Conservation (phyloP, 2,329 filamentous ascomycete genomes). For the Aureobasidium subglaciale region DNA sequence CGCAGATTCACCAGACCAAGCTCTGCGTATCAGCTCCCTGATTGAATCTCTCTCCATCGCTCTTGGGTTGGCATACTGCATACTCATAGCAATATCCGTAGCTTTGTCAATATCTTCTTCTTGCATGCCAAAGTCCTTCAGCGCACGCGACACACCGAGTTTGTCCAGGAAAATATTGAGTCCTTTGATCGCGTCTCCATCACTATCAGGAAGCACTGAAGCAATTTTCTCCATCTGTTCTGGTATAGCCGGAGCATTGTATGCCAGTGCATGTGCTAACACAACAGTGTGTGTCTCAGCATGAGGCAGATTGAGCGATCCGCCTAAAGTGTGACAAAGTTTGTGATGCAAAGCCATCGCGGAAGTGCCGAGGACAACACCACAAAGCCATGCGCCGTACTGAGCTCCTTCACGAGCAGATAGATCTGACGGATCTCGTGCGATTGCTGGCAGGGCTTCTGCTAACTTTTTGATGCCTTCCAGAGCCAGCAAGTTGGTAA, state of each 20-base stretch:
- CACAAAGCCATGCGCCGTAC: slow-evolving; percentile 60
- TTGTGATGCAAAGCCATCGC: slow-evolving; percentile 62
- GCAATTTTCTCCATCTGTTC: slow-evolving; percentile 48
- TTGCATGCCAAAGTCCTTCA: slow-evolving; percentile 52
- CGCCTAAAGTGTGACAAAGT: slow-evolving; percentile 58
- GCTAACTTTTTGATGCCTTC: slow-evolving; percentile 52
- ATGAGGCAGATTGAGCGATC: slow-evolving; percentile 57
- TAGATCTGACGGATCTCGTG: slow-evolving; percentile 34
- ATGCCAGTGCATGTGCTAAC: slow-evolving; percentile 56
- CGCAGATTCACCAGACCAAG: slow-evolving; percentile 55
- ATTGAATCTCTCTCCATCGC: slow-evolving; percentile 46
- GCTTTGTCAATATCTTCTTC: slow-evolving; percentile 55
- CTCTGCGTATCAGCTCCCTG: slow-evolving; percentile 50
- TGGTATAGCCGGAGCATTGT: slow-evolving; percentile 52
- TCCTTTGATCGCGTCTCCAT: slow-evolving; percentile 52
- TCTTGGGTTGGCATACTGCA: slow-evolving; percentile 55
- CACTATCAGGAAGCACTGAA: slow-evolving; percentile 46
- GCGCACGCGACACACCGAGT: slow-evolving; percentile 45
- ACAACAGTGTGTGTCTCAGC: slow-evolving; percentile 59
- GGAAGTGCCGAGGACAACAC: slow-evolving; percentile 52
- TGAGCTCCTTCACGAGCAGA: slow-evolving; percentile 34
- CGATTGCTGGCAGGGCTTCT: slow-evolving; percentile 46
- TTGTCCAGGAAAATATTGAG: slow-evolving; percentile 50
- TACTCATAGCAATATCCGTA: slow-evolving; percentile 51
- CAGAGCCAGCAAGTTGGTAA: slow-evolving; percentile 51